Evolutionary conservation across 2,329 filamentous ascomycete genomes (phyloP).

Genomic region (Cladosporium sp.): DNA sequence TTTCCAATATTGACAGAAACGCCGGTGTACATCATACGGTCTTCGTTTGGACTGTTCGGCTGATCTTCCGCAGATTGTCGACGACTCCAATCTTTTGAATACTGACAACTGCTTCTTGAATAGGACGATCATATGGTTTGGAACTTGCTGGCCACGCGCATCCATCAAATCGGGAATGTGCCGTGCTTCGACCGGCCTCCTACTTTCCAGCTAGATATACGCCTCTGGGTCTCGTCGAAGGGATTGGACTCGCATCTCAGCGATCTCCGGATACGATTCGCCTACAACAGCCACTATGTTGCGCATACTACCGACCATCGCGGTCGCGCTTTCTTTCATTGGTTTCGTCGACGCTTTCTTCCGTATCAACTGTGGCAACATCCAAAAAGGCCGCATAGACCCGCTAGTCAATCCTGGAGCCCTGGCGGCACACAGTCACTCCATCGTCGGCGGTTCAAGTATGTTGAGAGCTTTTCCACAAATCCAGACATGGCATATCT

Average conservation of each 20-base stretch:
- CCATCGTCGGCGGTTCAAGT: conserved; percentile 32
- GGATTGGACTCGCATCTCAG: not conserved
- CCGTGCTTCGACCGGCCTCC: not conserved
- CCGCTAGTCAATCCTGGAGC: conserved; percentile 32
- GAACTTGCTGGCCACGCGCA: too few species aligned
- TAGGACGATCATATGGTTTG: not conserved
- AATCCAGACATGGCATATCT: not conserved
- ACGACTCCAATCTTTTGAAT: not conserved
- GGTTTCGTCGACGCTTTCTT: conserved; percentile 31
- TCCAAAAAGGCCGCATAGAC: conserved; percentile 35
- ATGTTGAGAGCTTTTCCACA: conserved; percentile 5
- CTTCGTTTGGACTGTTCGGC: not conserved
- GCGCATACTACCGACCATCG: conserved; percentile 1
- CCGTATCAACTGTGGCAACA: conserved; percentile 32
- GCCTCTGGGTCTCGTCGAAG: not conserved
- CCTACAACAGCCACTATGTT: conserved; percentile 8
- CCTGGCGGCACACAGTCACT: conserved; percentile 31
- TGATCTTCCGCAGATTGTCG: not conserved
- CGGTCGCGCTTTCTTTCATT: not conserved
- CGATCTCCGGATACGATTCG: not conserved
- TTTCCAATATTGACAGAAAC: not conserved
- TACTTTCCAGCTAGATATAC: not conserved
- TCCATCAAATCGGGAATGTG: not conserved
- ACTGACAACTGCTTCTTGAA: not conserved
- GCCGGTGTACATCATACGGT: not conserved